Evolutionary conservation across 2,329 filamentous ascomycete species (phyloP), one percentile per base, ranked within the genome.

Genomic region (Botrytis pseudocinerea): DNA sequence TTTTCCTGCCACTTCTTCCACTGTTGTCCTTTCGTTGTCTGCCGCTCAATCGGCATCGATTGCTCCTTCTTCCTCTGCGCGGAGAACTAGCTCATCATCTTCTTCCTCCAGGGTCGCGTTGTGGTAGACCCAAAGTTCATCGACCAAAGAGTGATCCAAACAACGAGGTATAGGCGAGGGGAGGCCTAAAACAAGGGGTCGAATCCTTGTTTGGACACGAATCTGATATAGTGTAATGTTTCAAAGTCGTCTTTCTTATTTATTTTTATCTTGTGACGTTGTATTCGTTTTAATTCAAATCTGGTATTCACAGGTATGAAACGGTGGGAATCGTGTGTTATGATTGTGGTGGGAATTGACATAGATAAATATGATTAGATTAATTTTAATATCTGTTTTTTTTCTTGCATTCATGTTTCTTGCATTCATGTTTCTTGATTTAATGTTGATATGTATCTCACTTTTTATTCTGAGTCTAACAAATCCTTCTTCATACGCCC

Each of bases 361-460:
- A 66, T 66, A 51, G 35, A 54, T 40, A 51, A 66, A 66, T 22
- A 66, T 66, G 46, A 66, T 66, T 54, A 54, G 35, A 66, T 66
- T 66, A 54, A 66, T 66, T 54, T 46, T 40, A 32, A 66, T 40
- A 28, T 40, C 2, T 28, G 38, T 28, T 35, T 4, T 22, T 22
- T 16, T 18, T 32, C 32, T 32, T 32, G 32, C 2, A 32, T 32
- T 32, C 32, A n/a, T 9, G 5, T 14, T 54, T 32, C 32, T 32
- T 32, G 32, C 2, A 32, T 32, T 32, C 32, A n/a, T 9, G 5
- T 14, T 54, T 18, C 22, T 16, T n/a, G 5, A 61, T 14, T 46
- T 0, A 3, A 25, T 38, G 8, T 51, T 65, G 44, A 12, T 22
- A 1, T 38, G 3, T 18, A 4, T 48, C 9, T 65, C 18, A 8